phyloP scores from a whole-genome alignment of 805 yeast species.

The Candida silvatica region DNA sequence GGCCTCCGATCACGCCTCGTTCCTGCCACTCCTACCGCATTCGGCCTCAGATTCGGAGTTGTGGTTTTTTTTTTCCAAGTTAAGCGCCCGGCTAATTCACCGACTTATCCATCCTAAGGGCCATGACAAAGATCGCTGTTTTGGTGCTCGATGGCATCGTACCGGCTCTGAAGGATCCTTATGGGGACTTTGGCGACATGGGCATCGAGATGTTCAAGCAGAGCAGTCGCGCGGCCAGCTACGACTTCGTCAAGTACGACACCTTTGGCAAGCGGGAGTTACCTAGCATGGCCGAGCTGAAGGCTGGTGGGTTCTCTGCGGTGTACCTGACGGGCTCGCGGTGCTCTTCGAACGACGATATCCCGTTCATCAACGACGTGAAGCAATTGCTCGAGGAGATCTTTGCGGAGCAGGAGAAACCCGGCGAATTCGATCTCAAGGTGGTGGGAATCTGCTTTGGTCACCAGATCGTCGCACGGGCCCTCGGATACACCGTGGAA shows the following conservation, averaged over 20 bases:
- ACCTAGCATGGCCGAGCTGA: conserved; percentile 18
- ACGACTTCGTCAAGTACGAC: conserved; percentile 28
- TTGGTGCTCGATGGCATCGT: conserved; percentile 1
- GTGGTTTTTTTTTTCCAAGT: too few relatives aligned
- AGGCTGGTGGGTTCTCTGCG: conserved; percentile 25
- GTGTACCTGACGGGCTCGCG: conserved; percentile 48
- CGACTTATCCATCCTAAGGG: too few relatives aligned
- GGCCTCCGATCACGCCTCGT: too few relatives aligned
- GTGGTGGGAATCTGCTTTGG: conserved; percentile 78
- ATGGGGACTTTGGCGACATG: conserved; percentile 49
- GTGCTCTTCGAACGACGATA: conserved; percentile 31
- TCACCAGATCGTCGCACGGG: conserved; percentile 68
- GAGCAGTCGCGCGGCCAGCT: conserved; percentile 11
- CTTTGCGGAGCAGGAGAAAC: conserved; percentile 1
- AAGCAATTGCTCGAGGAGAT: conserved; percentile 24
- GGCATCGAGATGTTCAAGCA: conserved; percentile 25
- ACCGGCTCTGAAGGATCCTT: conserved; percentile 7
- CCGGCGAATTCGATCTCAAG: conserved; percentile 28
- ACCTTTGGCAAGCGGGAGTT: conserved; percentile 21
- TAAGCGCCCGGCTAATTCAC: too few relatives aligned
- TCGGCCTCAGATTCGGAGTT: too few relatives aligned
- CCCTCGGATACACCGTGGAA: conserved; percentile 52
- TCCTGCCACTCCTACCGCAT: too few relatives aligned
- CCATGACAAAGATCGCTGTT: conserved; percentile 2
- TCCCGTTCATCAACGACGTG: conserved; percentile 33